Evolutionary conservation across 1,284 basidiomycete species (phyloP), one percentile per base, ranked within the genome.

Genomic region (Inonotus hispidus): DNA sequence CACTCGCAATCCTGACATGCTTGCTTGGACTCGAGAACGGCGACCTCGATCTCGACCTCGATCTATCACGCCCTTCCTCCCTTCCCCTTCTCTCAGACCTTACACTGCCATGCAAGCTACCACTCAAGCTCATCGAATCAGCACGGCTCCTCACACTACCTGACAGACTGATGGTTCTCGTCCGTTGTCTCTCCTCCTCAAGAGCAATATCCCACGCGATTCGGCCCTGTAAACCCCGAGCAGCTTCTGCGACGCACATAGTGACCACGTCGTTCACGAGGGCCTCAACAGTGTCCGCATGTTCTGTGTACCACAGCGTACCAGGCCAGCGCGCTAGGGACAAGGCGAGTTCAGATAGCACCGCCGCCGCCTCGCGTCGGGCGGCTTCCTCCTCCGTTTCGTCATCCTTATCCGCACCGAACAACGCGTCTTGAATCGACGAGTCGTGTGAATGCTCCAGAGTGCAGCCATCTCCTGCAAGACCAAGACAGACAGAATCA

Each of bases 281-380:
- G 4, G 21, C 23, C 23, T 47, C 52, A 6, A 64, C 37, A 27
- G 54, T 38, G 10, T 23, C 50, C 3, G 37, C 25, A 21, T 61
- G 63, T 43, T 60, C 56, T 14, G 37, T 32, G 16, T 35, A 53
- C 63, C 63, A 64, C 55, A 59, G 57, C 41, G 37, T 50, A 7
- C 59, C 49, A 4, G 63, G 63, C 63, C 63, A 64, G 16, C 56
- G 46, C 19, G 63, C 59, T 1, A 64, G 61, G 11, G 37, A 38
- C 13, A 45, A 11, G 11, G 63, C 49, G 6, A 64, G 56, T 25
- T 56, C 56, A 19, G 55, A 38, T 23, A 64, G 58, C 11, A 58
- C 47, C 16, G 37, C 41, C 7, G 58, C 58, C 2, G 55, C 58
- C 16, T 63, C 62, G 10, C 35, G 41, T 8, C 47, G 43, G 6